Base-by-base conservation (phyloP, 768 basidiomycete genomes). In the Tulasnella sp. region DNA sequence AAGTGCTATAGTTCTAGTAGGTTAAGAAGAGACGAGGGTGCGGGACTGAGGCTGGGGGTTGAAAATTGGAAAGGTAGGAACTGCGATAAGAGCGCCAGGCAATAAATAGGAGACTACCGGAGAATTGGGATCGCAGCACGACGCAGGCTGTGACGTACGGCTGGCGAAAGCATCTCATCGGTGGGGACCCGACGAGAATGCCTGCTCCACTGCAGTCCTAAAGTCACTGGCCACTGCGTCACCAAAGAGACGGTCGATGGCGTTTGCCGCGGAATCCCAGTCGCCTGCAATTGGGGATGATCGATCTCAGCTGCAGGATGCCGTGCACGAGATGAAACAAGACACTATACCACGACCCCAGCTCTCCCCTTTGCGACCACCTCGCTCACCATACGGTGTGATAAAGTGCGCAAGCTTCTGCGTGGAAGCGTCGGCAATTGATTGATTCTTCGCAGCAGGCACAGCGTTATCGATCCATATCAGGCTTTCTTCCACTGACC, bases 361-460 rank as follows among this genome's bases (percentile, higher is more conserved):
- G 63, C 89, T 84, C 65, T 81, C 78, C 1, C 87, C 87, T n/a
- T 78, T 70, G 48, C 85, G 76, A 15, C 78, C 78, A 0, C 84
- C 84, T 27, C 61, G 69, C 41, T 63, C 44, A 41, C 63, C 63
- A 17, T 50, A 56, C 34, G 62, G 48, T 12, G 51, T 55, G 22
- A 64, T 30, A 27, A 64, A 49, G 31, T 63, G 58, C 19, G 57
- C 57, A n/a, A 64, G 58, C 43, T 53, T 63, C 24, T 48, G 43
- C 53, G 58, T 45, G 25, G 59, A 42, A 24, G 19, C 29, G 55
- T 41, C 19, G 51, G 30, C 9, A 17, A 45, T 43, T 38, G 22
- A 3, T 53, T 8, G 31, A 45, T 24, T 30, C 29, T 45, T 27
- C 30, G 29, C 43, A 41, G 63, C 44, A 2, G 58, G 50, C 22